A percentile compares a stretch with the other conserved stretches of the same genome.
Evolutionary conservation across 2,329 filamentous ascomycete genomes (phyloP).

Genomic region (Calonectria hawksworthii): DNA sequence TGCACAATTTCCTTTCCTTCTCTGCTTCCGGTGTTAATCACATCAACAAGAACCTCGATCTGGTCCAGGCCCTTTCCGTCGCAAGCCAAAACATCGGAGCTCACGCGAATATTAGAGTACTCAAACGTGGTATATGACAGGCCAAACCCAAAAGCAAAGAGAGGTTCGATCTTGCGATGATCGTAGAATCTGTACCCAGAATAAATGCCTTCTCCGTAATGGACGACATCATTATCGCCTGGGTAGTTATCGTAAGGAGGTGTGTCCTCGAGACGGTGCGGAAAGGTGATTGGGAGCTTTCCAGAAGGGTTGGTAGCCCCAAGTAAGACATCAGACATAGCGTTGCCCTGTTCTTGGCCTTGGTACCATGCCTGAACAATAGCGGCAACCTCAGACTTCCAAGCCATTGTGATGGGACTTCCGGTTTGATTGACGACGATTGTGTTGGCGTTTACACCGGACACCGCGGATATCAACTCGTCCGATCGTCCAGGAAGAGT

Average conservation of each 20-base stretch:
- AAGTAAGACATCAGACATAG: slow-evolving; percentile 39
- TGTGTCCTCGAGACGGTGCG: slow-evolving; percentile 72
- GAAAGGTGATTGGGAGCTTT: slow-evolving; percentile 77
- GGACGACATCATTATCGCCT: slow-evolving; percentile 72
- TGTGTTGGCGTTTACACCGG: slow-evolving; percentile 8
- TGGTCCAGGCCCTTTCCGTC: background rate
- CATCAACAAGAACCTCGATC: slow-evolving; percentile 28
- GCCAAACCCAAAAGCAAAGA: slow-evolving; percentile 46
- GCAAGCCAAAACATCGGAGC: background rate
- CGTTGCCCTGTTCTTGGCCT: slow-evolving; percentile 39
- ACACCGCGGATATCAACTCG: slow-evolving; percentile 25
- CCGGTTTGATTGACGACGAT: slow-evolving; percentile 38
- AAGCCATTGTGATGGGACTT: slow-evolving; percentile 52
- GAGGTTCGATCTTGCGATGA: slow-evolving; percentile 56
- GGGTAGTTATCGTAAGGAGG: slow-evolving; percentile 77
- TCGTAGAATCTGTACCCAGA: slow-evolving; percentile 82
- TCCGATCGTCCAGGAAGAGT: slow-evolving; percentile 26
- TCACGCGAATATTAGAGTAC: slow-evolving; percentile 53
- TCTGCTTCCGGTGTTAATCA: slow-evolving; percentile 28
- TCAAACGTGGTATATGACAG: slow-evolving; percentile 33
- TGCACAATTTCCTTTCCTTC: slow-evolving; percentile 34
- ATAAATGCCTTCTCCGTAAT: slow-evolving; percentile 80
- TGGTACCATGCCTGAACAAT: slow-evolving; percentile 42
- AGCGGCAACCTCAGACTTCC: slow-evolving; percentile 49
- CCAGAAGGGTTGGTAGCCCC: slow-evolving; percentile 51